phyloP scores from a whole-genome alignment of 257 asterid species.

The Paulownia fortunei region DNA sequence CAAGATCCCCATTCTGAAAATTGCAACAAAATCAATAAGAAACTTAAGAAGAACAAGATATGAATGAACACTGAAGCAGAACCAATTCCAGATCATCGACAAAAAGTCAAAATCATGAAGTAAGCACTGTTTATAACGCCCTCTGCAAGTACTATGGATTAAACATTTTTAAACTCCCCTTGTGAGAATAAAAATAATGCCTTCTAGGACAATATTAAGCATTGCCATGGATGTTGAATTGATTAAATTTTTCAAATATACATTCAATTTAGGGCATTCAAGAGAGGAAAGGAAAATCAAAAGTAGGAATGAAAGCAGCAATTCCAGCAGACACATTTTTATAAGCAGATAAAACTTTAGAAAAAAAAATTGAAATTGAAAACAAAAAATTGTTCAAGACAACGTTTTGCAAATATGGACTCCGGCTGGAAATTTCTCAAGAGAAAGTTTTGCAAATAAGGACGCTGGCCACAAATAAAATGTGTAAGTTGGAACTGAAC shows the following conservation, averaged over 20 bases:
- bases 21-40: conserved; percentile 16
- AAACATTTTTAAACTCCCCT: conserved; percentile 3
- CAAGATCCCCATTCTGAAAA: conserved; percentile 79
- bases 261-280: conserved; percentile 2
- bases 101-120: conserved; percentile 3
- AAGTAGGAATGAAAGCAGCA: conserved; percentile 17
- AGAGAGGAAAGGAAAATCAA: neutral
- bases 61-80: conserved; percentile 1
- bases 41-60: conserved; percentile 16
- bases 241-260: conserved; percentile 18
- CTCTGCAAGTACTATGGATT: conserved; percentile 12
- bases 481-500: neutral
- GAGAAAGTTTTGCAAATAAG: neutral
- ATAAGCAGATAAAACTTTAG: neutral
- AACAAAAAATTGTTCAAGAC: neutral
- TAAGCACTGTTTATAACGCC: conserved; percentile 8
- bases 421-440: neutral
- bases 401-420: neutral
- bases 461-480: neutral
- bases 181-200: neutral
- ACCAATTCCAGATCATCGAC: neutral
- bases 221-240: conserved; percentile 7
- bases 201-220: neutral
- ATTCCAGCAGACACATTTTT: neutral
- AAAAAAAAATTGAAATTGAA: neutral